A percentile compares a stretch with the other conserved stretches of the same genome.
Conservation (phyloP, 768 basidiomycete genomes). For the Leccinellum albellum region DNA sequence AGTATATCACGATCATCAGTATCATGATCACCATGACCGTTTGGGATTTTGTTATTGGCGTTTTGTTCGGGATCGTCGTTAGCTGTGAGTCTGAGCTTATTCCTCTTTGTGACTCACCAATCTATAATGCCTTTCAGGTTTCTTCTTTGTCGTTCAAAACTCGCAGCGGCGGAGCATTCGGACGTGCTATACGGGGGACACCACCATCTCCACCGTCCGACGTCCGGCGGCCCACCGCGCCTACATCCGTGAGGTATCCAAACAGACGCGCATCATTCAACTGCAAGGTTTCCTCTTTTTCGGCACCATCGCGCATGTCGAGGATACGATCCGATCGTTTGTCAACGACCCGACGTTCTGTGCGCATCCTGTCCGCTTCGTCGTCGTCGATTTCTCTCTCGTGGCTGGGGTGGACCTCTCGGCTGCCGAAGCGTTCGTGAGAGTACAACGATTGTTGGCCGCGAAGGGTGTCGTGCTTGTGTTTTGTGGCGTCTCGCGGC, state of each 20-base stretch:
- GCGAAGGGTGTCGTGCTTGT: slow-evolving; percentile 80
- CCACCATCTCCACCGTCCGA: slow-evolving; percentile 86
- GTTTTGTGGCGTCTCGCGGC: slow-evolving; percentile 76
- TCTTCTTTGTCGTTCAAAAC: slow-evolving; percentile 97
- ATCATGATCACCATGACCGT: slow-evolving; percentile 92
- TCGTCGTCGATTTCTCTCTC: slow-evolving; percentile 82
- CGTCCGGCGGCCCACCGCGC: slow-evolving; percentile 82
- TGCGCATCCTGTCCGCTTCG: slow-evolving; percentile 77
- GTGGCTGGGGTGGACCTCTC: slow-evolving; percentile 93
- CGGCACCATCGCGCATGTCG: slow-evolving; percentile 88
- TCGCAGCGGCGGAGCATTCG: slow-evolving; percentile 84
- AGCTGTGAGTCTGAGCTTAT: slow-evolving; percentile 56
- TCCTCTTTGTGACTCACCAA: background rate
- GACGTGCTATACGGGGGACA: slow-evolving; percentile 75
- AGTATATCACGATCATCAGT: slow-evolving; percentile 79
- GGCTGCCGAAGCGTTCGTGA: slow-evolving; percentile 90
- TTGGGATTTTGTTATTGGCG: slow-evolving; percentile 93
- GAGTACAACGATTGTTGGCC: slow-evolving; percentile 77
- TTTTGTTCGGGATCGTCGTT: slow-evolving; percentile 87
- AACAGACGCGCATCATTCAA: slow-evolving; percentile 83
- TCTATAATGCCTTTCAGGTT: slow-evolving; percentile 39
- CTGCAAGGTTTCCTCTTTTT: slow-evolving; percentile 94
- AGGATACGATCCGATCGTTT: slow-evolving; percentile 76
- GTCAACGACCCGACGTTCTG: slow-evolving; percentile 71
- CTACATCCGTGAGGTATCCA: slow-evolving; percentile 89